Conservation (phyloP, 805 yeast species). For the Groenewaldozyma salmanticensis region DNA sequence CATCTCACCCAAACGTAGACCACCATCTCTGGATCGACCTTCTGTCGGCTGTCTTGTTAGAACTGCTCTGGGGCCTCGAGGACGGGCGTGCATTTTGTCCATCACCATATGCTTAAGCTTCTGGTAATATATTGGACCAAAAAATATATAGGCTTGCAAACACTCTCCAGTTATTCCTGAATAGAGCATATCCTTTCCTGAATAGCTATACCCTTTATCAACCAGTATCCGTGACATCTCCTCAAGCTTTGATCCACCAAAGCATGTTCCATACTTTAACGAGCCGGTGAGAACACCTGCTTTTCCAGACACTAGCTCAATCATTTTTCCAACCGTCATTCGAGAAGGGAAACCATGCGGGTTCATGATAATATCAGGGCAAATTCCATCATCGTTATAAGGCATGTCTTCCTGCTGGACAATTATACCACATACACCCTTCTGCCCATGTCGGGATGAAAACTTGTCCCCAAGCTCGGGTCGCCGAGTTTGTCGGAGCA, state of each 20-base stretch:
- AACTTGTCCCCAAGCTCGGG: slow-evolving; percentile 98
- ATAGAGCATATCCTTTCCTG: slow-evolving; percentile 96
- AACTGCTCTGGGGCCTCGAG: slow-evolving; percentile 98
- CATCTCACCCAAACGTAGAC: slow-evolving; percentile 97
- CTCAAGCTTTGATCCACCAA: slow-evolving; percentile 93
- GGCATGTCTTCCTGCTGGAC: slow-evolving; percentile 98
- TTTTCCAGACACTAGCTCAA: slow-evolving; percentile 90
- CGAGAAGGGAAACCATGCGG: slow-evolving; percentile 99
- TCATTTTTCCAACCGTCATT: slow-evolving; percentile 99
- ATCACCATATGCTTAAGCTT: slow-evolving; percentile 97
- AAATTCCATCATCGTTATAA: slow-evolving; percentile 90
- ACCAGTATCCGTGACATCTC: slow-evolving; percentile 90
- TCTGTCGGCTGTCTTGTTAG: slow-evolving; percentile 97
- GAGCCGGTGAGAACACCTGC: slow-evolving; percentile 93
- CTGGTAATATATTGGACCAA: slow-evolving; percentile 97
- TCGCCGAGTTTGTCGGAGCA: slow-evolving; percentile 88
- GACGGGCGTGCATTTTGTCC: slow-evolving; percentile 99
- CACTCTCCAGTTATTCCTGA: slow-evolving; percentile 98
- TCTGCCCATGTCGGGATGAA: slow-evolving; percentile 96
- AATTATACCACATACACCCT: slow-evolving; percentile 98
- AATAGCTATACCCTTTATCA: slow-evolving; percentile 84
- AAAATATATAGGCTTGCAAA: slow-evolving; percentile 93
- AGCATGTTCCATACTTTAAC: slow-evolving; percentile 93
- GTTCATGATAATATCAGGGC: slow-evolving; percentile 94
- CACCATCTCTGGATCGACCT: slow-evolving; percentile 99